Percentiles rank a stretch among this genome's conserved stretches.
Conservation (phyloP, 192 early-diverging fungal species). For the Endogone sp. region DNA sequence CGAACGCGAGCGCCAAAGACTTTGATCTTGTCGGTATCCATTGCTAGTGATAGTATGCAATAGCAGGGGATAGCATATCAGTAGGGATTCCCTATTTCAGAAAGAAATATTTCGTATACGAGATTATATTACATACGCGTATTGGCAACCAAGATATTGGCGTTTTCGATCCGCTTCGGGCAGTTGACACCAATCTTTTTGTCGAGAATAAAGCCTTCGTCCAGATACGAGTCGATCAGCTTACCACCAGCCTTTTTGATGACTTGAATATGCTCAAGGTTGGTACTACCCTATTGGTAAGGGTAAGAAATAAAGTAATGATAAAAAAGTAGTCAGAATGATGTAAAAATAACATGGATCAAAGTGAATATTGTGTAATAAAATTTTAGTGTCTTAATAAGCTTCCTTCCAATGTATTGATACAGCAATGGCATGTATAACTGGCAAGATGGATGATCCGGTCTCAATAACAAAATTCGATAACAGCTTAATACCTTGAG, state of each 20-base stretch:
- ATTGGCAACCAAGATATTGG: constrained; percentile 95
- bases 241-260: constrained; percentile 98
- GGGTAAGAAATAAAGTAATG: not conserved
- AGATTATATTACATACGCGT: constrained; percentile 75
- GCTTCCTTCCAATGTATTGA: too few species aligned
- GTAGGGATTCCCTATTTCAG: too few species aligned
- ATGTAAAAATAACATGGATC: constrained; percentile 1
- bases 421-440: too few species aligned
- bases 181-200: constrained; percentile 99
- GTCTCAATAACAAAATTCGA: too few species aligned
- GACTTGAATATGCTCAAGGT: constrained; percentile 98
- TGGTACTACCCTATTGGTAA: constrained; percentile 74
- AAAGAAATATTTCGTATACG: too few species aligned
- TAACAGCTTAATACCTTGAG: constrained; percentile 83
- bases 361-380: too few species aligned
- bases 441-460: too few species aligned
- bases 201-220: constrained; percentile 97
- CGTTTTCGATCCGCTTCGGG: constrained; percentile 94
- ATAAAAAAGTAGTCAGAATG: constrained; percentile 1
- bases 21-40: constrained; percentile 99
- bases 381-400: too few species aligned
- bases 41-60: constrained; percentile 52
- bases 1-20: constrained; percentile 97
- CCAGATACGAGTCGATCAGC: constrained; percentile 92
- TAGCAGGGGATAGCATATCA: too few species aligned